Conservation (phyloP, 371 early-diverging fungal species). For the Zychaea mexicana region DNA sequence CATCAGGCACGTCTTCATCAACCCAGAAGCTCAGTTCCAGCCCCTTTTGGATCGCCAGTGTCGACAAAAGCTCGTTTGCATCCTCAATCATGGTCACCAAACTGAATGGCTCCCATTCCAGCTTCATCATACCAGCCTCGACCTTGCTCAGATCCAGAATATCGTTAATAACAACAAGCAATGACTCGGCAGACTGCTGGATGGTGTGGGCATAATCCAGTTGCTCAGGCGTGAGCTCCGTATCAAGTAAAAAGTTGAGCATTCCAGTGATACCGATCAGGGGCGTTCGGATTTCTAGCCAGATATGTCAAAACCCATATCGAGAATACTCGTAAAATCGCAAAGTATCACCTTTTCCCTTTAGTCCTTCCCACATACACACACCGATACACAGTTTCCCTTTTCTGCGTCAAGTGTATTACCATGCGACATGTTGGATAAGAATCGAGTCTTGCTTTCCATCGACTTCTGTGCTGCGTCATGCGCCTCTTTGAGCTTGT, state of each 20-base stretch:
- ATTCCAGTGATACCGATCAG: constrained; percentile 70
- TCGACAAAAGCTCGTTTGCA: constrained; percentile 62
- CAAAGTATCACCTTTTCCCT: no score
- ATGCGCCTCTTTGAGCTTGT: constrained; percentile 69
- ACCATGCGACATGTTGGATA: constrained; percentile 74
- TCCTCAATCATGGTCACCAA: constrained; percentile 64
- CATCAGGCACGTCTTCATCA: constrained; percentile 60
- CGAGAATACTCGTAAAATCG: no score
- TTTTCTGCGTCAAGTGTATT: constrained; percentile 2
- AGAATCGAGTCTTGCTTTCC: constrained; percentile 69
- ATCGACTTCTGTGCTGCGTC: constrained; percentile 70
- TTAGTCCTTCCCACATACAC: no score
- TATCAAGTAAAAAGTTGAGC: constrained; percentile 66
- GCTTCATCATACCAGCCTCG: constrained; percentile 73
- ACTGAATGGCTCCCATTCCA: constrained; percentile 66
- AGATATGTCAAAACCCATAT: neutral
- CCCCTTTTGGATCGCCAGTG: constrained; percentile 62
- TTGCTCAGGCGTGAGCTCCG: constrained; percentile 63
- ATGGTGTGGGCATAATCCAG: constrained; percentile 69
- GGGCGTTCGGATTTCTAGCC: constrained; percentile 66
- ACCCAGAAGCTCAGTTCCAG: constrained; percentile 64
- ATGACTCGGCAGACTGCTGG: constrained; percentile 63
- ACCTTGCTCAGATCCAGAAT: constrained; percentile 72
- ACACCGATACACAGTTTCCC: neutral
- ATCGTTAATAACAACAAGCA: constrained; percentile 71